phyloP scores from a whole-genome alignment of 2,329 filamentous ascomycete species.

The Ceratocystis cubensis region DNA sequence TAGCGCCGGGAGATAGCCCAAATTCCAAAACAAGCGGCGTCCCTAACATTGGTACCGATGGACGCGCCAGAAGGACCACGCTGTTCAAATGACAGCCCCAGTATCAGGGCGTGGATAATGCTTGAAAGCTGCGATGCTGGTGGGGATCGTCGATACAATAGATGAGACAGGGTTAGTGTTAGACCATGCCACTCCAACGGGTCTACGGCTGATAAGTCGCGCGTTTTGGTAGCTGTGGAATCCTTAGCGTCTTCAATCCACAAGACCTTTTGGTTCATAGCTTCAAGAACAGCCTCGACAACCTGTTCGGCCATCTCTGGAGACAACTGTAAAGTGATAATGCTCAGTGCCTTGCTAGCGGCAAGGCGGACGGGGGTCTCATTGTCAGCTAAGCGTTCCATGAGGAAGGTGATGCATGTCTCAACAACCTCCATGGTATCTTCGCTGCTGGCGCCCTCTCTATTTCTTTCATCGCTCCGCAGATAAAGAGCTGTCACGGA shows the following conservation, averaged over 20 bases:
- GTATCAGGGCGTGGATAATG: slow-evolving; percentile 63
- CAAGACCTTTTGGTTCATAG: slow-evolving; percentile 46
- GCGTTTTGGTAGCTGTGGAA: slow-evolving; percentile 29
- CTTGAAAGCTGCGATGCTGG: slow-evolving; percentile 56
- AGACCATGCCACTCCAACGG: slow-evolving; percentile 84
- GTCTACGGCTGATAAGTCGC: slow-evolving; percentile 63
- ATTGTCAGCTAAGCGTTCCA: slow-evolving; percentile 68
- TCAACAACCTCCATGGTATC: slow-evolving; percentile 51
- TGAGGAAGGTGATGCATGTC: slow-evolving; percentile 65
- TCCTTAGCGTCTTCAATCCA: slow-evolving; percentile 32
- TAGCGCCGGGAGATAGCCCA: slow-evolving; percentile 89
- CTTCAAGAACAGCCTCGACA: slow-evolving; percentile 73
- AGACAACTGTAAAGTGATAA: slow-evolving; percentile 70
- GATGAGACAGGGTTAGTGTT: slow-evolving; percentile 73
- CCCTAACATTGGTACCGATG: slow-evolving; percentile 78
- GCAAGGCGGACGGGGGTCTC: slow-evolving; percentile 85
- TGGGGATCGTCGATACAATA: slow-evolving; percentile 74
- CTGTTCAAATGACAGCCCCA: slow-evolving; percentile 80
- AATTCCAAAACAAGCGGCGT: slow-evolving; percentile 91
- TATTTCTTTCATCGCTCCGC: slow-evolving; percentile 21
- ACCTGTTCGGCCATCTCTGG: slow-evolving; percentile 73
- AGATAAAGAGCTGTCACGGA: slow-evolving; percentile 58
- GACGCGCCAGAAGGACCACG: slow-evolving; percentile 73
- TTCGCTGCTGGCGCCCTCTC: slow-evolving; percentile 35
- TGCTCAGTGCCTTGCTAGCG: slow-evolving; percentile 82